These are phyloP conservation scores for Mycena chlorophos DNA, from an alignment of 768 basidiomycete genomes.

Conservation along the genomic window DNA sequence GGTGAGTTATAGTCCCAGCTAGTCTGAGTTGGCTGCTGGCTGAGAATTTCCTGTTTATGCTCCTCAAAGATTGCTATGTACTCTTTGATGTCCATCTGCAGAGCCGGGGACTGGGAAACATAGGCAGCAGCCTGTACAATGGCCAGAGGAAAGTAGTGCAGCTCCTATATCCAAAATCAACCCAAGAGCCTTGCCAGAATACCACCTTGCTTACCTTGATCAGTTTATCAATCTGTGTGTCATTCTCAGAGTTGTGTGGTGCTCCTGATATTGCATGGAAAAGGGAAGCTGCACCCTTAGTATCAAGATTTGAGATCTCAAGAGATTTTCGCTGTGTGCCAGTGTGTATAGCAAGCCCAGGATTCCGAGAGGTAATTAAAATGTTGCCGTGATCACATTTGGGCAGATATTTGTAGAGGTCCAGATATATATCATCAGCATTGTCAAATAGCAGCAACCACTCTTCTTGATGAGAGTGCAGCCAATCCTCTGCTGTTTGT, in stretches of 20 bases:
- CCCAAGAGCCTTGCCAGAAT: no score
- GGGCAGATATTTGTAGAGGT: constrained; percentile 6
- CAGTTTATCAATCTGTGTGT: constrained; percentile 2
- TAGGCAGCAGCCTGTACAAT: constrained; percentile 11
- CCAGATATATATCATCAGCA: constrained; percentile 5
- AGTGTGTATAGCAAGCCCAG: constrained; percentile 2
- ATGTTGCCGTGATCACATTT: constrained; percentile 13
- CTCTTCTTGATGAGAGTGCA: not conserved
- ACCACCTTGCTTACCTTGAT: no score
- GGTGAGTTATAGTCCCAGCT: no score
- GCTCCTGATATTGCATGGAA: constrained; percentile 1
- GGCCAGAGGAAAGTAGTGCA: constrained; percentile 9
- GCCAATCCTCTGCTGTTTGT: constrained; percentile 4
- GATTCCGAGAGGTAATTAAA: constrained; percentile 16
- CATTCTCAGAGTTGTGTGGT: no score
- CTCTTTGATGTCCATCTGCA: not conserved
- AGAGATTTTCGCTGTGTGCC: not conserved
- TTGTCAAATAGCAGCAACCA: constrained; percentile 10
- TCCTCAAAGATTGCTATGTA: constrained; percentile 3
- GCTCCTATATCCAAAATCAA: no score
- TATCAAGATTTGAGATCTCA: not conserved
- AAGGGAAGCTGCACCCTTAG: not conserved
- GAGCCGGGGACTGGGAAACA: constrained; percentile 2
- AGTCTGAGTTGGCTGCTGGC: not conserved
- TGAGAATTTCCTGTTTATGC: constrained; percentile 1